These are phyloP conservation scores for Phylloporus sp. DNA, from an alignment of 768 basidiomycete species.

Conservation along the genomic window DNA sequence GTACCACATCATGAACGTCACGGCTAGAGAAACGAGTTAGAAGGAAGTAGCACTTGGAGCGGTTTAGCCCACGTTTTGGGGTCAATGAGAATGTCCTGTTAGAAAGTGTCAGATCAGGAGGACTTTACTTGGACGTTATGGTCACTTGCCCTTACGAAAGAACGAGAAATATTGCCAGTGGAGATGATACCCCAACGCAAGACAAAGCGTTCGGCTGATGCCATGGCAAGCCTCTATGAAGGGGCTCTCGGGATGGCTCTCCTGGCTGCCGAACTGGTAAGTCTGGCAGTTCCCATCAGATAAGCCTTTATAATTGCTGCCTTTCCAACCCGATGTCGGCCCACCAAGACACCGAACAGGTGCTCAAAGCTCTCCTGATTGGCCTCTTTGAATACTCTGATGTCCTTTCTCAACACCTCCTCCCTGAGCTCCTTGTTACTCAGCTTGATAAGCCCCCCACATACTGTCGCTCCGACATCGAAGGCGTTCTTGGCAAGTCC, in stretches of 20 bases:
- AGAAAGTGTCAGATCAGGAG: constrained; percentile 3
- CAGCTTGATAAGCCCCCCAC: constrained; percentile 19
- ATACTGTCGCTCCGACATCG: constrained; percentile 38
- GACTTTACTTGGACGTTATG: not conserved
- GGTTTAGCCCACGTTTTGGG: constrained; percentile 58
- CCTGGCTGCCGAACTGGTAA: constrained; percentile 3
- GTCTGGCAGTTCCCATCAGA: not conserved
- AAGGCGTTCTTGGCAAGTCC: constrained; percentile 51
- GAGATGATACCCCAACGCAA: constrained; percentile 88
- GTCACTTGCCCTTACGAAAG: constrained; percentile 58
- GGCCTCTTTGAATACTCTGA: constrained; percentile 68
- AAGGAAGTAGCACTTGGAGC: not conserved
- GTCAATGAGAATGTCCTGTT: constrained; percentile 71
- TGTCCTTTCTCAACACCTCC: constrained; percentile 47
- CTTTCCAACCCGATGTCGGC: not conserved
- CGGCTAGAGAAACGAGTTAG: constrained; percentile 42
- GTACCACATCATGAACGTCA: constrained; percentile 57
- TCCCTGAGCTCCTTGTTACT: constrained; percentile 44
- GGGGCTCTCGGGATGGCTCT: not conserved
- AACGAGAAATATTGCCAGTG: constrained; percentile 66
- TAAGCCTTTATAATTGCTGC: too few species aligned
- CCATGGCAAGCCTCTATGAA: constrained; percentile 10
- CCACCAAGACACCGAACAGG: constrained; percentile 8
- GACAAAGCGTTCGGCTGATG: constrained; percentile 33
- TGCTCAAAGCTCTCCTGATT: constrained; percentile 34